Evolutionary conservation across 2,329 filamentous ascomycete species (phyloP).

Genomic region (Eutypella sp.): DNA sequence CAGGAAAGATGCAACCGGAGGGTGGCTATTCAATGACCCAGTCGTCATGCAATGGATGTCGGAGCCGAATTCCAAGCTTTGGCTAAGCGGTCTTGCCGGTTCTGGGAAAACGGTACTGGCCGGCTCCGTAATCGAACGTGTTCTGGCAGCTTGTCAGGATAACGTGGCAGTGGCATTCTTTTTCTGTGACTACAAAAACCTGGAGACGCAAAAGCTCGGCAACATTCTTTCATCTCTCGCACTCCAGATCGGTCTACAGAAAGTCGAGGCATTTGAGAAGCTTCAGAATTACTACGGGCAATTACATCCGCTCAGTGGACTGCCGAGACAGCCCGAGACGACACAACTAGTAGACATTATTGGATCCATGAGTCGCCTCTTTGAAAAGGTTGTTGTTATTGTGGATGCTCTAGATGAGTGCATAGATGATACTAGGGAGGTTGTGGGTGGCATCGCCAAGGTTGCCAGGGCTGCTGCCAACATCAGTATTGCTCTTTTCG

Average conservation of each 20-base stretch:
- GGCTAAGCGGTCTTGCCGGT: neutral
- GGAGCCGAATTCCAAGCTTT: neutral
- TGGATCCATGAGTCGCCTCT: slow-evolving; percentile 1
- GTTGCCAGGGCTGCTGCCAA: neutral
- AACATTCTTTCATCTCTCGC: slow-evolving; percentile 5
- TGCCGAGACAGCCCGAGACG: neutral
- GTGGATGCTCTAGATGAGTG: slow-evolving; percentile 11
- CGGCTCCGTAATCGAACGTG: neutral
- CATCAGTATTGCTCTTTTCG: slow-evolving; percentile 5
- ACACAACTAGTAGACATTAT: neutral
- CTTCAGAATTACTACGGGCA: slow-evolving; percentile 6
- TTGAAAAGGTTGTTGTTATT: slow-evolving; percentile 7
- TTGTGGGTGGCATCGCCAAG: slow-evolving; percentile 1
- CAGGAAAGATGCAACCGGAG: neutral
- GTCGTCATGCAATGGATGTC: neutral
- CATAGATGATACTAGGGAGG: neutral
- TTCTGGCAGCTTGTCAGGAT: neutral
- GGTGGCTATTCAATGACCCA: neutral
- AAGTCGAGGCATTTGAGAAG: slow-evolving; percentile 5
- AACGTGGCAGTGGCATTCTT: slow-evolving; percentile 6
- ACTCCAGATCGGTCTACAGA: slow-evolving; percentile 7
- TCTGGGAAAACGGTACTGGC: neutral
- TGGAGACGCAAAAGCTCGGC: neutral
- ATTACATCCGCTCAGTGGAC: neutral
- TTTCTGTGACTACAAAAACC: slow-evolving; percentile 10